Evolutionary conservation across 1,284 basidiomycete genomes (phyloP).

Genomic region (Vanrija humicola): DNA sequence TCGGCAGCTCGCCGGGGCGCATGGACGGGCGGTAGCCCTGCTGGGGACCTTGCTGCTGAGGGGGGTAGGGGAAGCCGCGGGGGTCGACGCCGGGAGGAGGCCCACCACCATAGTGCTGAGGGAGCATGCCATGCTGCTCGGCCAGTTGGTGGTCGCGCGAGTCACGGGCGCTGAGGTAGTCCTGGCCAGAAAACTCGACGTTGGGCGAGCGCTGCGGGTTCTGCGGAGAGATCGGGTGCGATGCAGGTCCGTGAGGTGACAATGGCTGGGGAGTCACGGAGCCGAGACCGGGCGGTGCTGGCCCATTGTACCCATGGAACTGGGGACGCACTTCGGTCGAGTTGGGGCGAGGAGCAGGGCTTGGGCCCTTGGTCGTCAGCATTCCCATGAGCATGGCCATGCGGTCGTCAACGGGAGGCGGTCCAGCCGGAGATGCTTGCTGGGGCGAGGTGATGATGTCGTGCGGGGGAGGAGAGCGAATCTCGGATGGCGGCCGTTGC

Average conservation of each 20-base stretch:
- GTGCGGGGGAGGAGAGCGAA: background rate
- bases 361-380: conserved; percentile 24
- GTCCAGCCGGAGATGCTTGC: background rate
- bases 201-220: conserved; percentile 8
- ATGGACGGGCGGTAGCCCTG: conserved; percentile 2
- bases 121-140: conserved; percentile 2
- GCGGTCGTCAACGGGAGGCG: conserved; percentile 25
- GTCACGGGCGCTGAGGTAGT: too few species aligned
- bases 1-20: background rate
- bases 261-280: too few species aligned
- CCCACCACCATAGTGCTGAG: conserved; percentile 2
- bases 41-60: background rate
- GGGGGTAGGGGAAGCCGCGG: background rate
- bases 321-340: conserved; percentile 6
- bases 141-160: background rate
- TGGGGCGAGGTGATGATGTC: background rate
- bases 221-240: conserved; percentile 6
- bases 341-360: conserved; percentile 9
- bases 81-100: conserved; percentile 5
- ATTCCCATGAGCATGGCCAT: conserved; percentile 43
- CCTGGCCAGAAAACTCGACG: background rate
- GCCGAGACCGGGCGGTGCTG: conserved; percentile 11
- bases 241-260: too few species aligned
- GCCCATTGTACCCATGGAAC: conserved; percentile 3
- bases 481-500: background rate